Percentiles rank a stretch among this genome's conserved stretches.
Conservation (phyloP, 495 filamentous ascomycete species). For the Staphylotrichum tortipilum region DNA sequence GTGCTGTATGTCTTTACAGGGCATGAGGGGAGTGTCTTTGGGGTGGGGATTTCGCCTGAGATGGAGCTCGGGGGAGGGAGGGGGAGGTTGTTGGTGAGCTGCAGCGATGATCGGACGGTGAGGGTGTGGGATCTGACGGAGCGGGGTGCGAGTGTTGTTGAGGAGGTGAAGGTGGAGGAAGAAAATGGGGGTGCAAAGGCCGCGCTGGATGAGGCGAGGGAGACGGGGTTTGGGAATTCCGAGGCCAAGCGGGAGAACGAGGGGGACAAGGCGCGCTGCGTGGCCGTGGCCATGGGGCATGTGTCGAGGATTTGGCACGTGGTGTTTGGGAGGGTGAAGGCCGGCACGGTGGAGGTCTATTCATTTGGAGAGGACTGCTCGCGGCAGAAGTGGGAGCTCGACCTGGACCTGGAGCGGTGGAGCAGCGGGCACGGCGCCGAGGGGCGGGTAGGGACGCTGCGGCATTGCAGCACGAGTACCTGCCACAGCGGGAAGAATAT, state of each 20-base stretch:
- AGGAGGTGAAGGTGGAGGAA: not conserved
- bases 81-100: slow-evolving; percentile 66
- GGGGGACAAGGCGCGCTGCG: slow-evolving; percentile 20
- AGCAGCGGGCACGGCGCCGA: slow-evolving; percentile 4
- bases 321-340: slow-evolving; percentile 38
- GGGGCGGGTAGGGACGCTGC: slow-evolving; percentile 31
- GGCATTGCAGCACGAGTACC: slow-evolving; percentile 41
- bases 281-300: slow-evolving; percentile 76
- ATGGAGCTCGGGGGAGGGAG: slow-evolving; percentile 31
- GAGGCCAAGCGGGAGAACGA: slow-evolving; percentile 17
- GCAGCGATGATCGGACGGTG: slow-evolving; percentile 90
- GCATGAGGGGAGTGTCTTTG: slow-evolving; percentile 92
- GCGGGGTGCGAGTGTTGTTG: not conserved
- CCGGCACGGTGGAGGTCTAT: slow-evolving; percentile 38
- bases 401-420: slow-evolving; percentile 16
- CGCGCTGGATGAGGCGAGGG: slow-evolving; percentile 27
- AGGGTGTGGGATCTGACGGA: slow-evolving; percentile 74
- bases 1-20: slow-evolving; percentile 71
- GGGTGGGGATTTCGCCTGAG: slow-evolving; percentile 63
- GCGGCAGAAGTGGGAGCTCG: slow-evolving; percentile 59
- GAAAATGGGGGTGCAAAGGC: not conserved
- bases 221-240: slow-evolving; percentile 42
- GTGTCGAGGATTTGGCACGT: slow-evolving; percentile 83
- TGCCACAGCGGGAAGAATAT: slow-evolving; percentile 83
- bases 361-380: slow-evolving; percentile 78